These are phyloP conservation scores for Decorospora gaudefroyi DNA, from an alignment of 2,329 filamentous ascomycete species.

Conservation along the genomic window DNA sequence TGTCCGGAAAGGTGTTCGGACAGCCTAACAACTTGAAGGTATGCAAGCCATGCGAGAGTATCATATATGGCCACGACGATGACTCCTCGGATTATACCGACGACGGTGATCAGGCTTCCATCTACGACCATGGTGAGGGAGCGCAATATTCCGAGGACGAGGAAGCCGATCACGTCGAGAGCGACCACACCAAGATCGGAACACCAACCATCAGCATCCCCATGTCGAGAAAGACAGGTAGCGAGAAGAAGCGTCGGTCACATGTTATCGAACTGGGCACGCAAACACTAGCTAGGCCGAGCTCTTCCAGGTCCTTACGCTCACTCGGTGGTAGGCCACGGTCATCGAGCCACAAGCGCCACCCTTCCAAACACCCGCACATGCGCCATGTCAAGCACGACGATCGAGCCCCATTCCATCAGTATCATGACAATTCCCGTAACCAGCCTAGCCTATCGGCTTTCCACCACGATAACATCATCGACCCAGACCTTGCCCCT, in stretches of 20 bases:
- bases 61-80: conserved; percentile 89
- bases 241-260: conserved; percentile 80
- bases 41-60: conserved; percentile 88
- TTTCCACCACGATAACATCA: conserved; percentile 99
- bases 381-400: conserved; percentile 78
- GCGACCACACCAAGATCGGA: conserved; percentile 51
- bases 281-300: conserved; percentile 79
- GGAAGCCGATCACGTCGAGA: conserved; percentile 36
- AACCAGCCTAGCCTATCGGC: conserved; percentile 74
- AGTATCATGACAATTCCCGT: conserved; percentile 70
- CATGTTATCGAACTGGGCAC: conserved; percentile 85
- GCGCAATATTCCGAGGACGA: conserved; percentile 29
- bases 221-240: conserved; percentile 67
- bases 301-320: conserved; percentile 86
- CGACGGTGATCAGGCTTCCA: conserved; percentile 68
- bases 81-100: conserved; percentile 90
- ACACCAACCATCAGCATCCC: conserved; percentile 69
- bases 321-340: conserved; percentile 72
- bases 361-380: conserved; percentile 85
- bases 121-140: conserved; percentile 51
- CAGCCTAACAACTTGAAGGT: conserved; percentile 83
- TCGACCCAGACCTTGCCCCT: conserved; percentile 91
- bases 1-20: conserved; percentile 84
- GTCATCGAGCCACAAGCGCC: conserved; percentile 77
- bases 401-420: conserved; percentile 84